Evolutionary conservation across 106 monocot species (phyloP), one percentile per base, ranked within the genome.

Genomic region (Allium fistulosum): DNA sequence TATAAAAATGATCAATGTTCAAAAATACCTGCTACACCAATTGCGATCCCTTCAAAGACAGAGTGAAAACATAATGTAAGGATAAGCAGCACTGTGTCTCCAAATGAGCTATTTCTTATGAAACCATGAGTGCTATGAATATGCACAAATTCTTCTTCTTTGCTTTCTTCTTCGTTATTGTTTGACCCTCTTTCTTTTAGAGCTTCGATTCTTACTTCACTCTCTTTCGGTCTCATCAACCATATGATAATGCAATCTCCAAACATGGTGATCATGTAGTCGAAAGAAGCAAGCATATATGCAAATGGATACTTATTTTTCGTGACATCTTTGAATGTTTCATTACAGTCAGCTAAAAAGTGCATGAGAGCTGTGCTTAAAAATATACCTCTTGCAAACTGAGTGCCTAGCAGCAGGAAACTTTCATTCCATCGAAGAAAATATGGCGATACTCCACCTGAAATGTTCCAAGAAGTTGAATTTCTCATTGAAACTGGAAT

Each of bases 1-100:
- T 4, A 37, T 37, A 37, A 37, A 28, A 37, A 37, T 37, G 4
- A 37, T 37, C 37, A 37, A 2, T 37, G 37, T 37, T 2, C 37
- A 37, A 37, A 37, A 37, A 37, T 69, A 92, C 92, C 83, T 58
- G 92, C 80, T 65, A 88, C 85, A 55, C 92, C 88, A 64, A 92
- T 82, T 10, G 92, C 92, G 16, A 92, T 92, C 66, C 92, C 88
- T 72, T 92, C 92, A 50, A 88, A 92, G 12, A 88, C 85, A 17
- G 92, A 92, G 66, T 92, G 92, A 63, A 88, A 88, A 56, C 92
- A 88, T 63, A 92, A 61, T 3, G 92, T 88, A 17, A 78, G 59
- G 46, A 88, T 88, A 63, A 88, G 60, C 56, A 88, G 46, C 45
- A 88, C 62, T 69, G 77, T 83, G 69, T 92, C 87, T 22, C 91